These are phyloP conservation scores for Pichia norvegensis DNA, from an alignment of 1,139 yeast genomes.

Conservation along the genomic window DNA sequence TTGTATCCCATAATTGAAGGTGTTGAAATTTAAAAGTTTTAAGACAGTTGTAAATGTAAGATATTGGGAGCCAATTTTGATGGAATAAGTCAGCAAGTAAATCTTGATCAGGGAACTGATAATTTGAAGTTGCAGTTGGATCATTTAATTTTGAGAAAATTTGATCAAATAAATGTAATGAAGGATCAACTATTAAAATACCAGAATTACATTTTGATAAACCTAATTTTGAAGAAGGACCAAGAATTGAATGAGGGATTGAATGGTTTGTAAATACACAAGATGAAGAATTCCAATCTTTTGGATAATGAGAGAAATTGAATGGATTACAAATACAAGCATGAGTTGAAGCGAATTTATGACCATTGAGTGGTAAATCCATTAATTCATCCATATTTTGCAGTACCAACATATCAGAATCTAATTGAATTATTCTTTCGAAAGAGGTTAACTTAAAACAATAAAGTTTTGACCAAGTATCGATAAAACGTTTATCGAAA, in stretches of 20 bases:
- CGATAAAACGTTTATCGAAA: slow-evolving; percentile 43
- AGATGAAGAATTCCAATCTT: slow-evolving; percentile 40
- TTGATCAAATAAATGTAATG: slow-evolving; percentile 28
- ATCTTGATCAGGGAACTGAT: slow-evolving; percentile 53
- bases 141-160: slow-evolving; percentile 33
- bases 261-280: slow-evolving; percentile 32
- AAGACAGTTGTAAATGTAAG: slow-evolving; percentile 46
- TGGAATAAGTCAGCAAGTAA: slow-evolving; percentile 43
- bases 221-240: slow-evolving; percentile 36
- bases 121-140: slow-evolving; percentile 31
- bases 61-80: slow-evolving; percentile 41
- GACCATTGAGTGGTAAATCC: slow-evolving; percentile 31
- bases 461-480: slow-evolving; percentile 52
- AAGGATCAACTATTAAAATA: slow-evolving; percentile 41
- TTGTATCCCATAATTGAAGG: slow-evolving; percentile 36
- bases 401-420: slow-evolving; percentile 48
- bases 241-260: slow-evolving; percentile 22
- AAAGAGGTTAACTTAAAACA: slow-evolving; percentile 42
- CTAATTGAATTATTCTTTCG: slow-evolving; percentile 44
- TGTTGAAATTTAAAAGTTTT: slow-evolving; percentile 42
- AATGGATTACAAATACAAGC: slow-evolving; percentile 56
- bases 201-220: slow-evolving; percentile 49
- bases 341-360: slow-evolving; percentile 47
- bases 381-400: slow-evolving; percentile 51
- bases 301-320: slow-evolving; percentile 43